Base-by-base conservation (phyloP, 352 stramenopile species). In the Nothophytophthora sp. region DNA sequence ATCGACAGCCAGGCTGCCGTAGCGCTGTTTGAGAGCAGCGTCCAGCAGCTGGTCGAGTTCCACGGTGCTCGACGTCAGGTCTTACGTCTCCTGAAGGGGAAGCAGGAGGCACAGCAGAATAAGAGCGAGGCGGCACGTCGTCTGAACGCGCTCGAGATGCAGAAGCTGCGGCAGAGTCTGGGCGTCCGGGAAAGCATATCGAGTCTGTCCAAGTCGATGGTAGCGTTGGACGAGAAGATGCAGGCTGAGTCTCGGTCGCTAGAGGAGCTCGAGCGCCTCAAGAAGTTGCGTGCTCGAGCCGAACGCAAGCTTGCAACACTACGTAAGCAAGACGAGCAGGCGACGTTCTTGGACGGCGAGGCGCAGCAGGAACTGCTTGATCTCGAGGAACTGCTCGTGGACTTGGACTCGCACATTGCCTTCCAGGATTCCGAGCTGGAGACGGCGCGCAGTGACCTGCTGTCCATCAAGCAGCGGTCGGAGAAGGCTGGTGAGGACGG, bases 371-470 rank as follows among this genome's bases (percentile, higher is more conserved):
- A 94, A 45, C 49, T 88, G 0, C 49, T 63, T 3, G 81, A 90
- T 58, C 53, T 94, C 0, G 77, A 90, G 20, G 79, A 92, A 45
- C 52, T 92, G 15, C 76, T 94, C 5, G 75, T 89, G 15, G 84
- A 94, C 50, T 54, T 92, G 32, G 81, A 78, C 22, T 94, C 84
- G 3, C 84, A 92, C 44, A 90, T 94, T 23, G 64, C 77, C 5
- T 94, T 94, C 50, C 84, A 94, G 42, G 84, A 94, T 42, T 63
- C 79, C 0, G 77, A 94, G 51, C 48, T 94, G 16, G 54, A 54
- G 15, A 41, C 69, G 25, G 79, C 81, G 4, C 55, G 76, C 2
- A 73, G 80, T 24, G 80, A 88, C 38, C 50, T 88, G n/a, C 25
- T 67, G 28, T 20, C 60, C n/a, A 72, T 87, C 30, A 76, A 84